Evolutionary conservation across 2,329 filamentous ascomycete species (phyloP).

Genomic region (Trichophyton simii): DNA sequence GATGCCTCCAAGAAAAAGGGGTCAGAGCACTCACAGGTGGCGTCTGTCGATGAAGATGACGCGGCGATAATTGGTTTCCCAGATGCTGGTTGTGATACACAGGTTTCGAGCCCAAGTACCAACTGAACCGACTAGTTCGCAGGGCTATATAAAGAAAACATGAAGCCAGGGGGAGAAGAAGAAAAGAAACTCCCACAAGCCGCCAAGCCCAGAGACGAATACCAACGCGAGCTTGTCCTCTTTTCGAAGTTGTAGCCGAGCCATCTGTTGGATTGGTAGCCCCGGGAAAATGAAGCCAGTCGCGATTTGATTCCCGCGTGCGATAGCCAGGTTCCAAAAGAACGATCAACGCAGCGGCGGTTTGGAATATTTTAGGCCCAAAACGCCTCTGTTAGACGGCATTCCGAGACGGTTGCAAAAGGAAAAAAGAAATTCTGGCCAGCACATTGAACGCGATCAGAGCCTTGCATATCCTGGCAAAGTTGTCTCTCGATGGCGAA

Average conservation of each 20-base stretch:
- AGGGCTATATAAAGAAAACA: not conserved
- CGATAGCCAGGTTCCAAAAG: slow-evolving; percentile 14
- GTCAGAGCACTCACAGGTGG: slow-evolving; percentile 8
- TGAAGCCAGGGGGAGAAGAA: not conserved
- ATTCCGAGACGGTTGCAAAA: slow-evolving; percentile 17
- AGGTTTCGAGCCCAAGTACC: not conserved
- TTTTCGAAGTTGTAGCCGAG: slow-evolving; percentile 13
- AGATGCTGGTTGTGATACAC: slow-evolving; percentile 17
- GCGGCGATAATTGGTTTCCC: slow-evolving; percentile 21
- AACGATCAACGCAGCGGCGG: slow-evolving; percentile 17
- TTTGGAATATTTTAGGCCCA: slow-evolving; percentile 15
- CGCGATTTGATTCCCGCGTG: slow-evolving; percentile 18
- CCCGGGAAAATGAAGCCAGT: slow-evolving; percentile 17
- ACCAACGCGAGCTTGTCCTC: slow-evolving; percentile 15
- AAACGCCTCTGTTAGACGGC: slow-evolving; percentile 15
- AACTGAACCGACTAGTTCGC: not conserved
- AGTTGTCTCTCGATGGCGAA: not conserved
- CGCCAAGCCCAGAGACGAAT: slow-evolving; percentile 16
- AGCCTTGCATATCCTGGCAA: not conserved
- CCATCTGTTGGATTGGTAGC: slow-evolving; percentile 17
- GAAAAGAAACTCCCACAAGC: slow-evolving; percentile 12
- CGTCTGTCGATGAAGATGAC: slow-evolving; percentile 10
- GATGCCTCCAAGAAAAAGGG: not conserved
- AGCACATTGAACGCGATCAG: slow-evolving; percentile 9
- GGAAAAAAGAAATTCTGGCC: slow-evolving; percentile 15